phyloP scores from a whole-genome alignment of 495 filamentous ascomycete genomes.

The Penicillium argentinense region DNA sequence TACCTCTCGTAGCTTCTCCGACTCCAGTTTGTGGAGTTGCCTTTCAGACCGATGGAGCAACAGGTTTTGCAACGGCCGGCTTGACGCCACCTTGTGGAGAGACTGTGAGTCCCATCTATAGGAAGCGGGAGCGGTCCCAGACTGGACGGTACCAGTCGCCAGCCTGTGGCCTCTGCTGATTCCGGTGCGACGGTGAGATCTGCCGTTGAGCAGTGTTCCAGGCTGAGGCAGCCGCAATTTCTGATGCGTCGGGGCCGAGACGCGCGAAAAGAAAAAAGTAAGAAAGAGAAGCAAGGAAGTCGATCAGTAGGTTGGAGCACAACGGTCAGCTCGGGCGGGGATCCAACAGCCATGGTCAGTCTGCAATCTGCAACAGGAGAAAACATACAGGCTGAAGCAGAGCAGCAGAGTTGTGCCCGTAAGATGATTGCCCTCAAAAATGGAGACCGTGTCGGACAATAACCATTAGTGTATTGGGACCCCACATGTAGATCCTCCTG shows the following conservation, averaged over 20 bases:
- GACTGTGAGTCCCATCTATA: neutral
- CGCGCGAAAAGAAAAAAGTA: neutral
- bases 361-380: neutral
- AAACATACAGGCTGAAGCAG: neutral
- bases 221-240: conserved; percentile 14
- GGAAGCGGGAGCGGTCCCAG: neutral
- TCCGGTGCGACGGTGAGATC: conserved; percentile 9
- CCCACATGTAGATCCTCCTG: conserved; percentile 14
- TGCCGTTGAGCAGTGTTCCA: conserved; percentile 14
- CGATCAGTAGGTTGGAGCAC: too few relatives aligned
- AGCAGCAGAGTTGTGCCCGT: neutral
- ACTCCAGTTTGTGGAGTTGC: too few relatives aligned
- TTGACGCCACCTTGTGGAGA: conserved; percentile 1
- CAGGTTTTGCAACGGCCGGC: conserved; percentile 7
- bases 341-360: neutral
- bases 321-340: conserved; percentile 11
- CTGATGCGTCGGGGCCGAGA: neutral
- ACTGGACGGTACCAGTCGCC: neutral
- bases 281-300: neutral
- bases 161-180: too few relatives aligned
- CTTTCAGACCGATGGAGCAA: too few relatives aligned
- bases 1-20: too few relatives aligned
- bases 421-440: neutral
- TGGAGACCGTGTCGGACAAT: conserved; percentile 13
- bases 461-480: conserved; percentile 11